Evolutionary conservation across 2,329 filamentous ascomycete genomes (phyloP).

Genomic region (Blastomyces silverae): DNA sequence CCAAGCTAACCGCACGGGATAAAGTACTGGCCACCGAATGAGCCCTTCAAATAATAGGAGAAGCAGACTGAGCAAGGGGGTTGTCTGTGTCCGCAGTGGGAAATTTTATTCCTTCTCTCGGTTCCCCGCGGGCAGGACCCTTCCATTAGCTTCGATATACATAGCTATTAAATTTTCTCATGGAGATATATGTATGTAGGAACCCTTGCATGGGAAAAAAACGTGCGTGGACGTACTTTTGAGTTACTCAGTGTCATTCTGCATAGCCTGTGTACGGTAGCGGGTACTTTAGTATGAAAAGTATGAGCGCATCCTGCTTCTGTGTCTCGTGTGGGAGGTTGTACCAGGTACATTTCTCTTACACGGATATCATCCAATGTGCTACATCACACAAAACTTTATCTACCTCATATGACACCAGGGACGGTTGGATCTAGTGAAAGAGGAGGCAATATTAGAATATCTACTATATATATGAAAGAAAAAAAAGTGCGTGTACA

Average conservation of each 20-base stretch:
- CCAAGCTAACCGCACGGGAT: not conserved
- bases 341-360: not conserved
- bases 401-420: not conserved
- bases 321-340: not conserved
- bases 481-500: not conserved
- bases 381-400: not conserved
- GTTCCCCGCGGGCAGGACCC: not conserved
- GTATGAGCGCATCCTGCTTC: not conserved
- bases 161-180: not conserved
- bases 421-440: not conserved
- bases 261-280: not conserved
- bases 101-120: constrained; percentile 2
- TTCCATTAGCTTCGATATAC: not conserved
- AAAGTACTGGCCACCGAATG: not conserved
- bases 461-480: not conserved
- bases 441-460: not conserved
- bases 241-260: constrained; percentile 6
- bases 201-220: constrained; percentile 8
- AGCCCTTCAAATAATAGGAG: not conserved
- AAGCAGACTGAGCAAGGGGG: not conserved
- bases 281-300: not conserved
- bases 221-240: constrained; percentile 3
- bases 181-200: constrained; percentile 3
- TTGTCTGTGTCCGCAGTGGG: not conserved
- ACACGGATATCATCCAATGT: not conserved